A percentile compares a stretch with the other conserved stretches of the same genome.
Conservation (phyloP, 2,329 filamentous ascomycete species). For the Alternaria ethzedia region DNA sequence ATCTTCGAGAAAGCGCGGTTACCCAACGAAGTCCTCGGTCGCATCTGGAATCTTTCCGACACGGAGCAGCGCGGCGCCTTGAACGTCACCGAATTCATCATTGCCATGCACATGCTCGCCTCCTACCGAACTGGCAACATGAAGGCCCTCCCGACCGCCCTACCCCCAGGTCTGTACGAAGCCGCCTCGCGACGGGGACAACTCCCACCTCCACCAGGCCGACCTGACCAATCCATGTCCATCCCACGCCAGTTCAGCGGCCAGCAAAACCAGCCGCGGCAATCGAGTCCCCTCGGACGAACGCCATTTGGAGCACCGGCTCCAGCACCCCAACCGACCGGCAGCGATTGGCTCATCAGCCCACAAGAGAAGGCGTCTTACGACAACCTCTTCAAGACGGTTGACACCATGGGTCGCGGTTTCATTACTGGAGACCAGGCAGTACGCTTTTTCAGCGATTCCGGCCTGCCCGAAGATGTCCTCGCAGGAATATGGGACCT, state of each 20-base stretch:
- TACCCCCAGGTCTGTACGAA: conserved; percentile 88
- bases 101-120: conserved; percentile 96
- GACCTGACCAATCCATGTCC: conserved; percentile 60
- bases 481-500: conserved; percentile 97
- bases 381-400: conserved; percentile 80
- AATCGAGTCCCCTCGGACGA: conserved; percentile 64
- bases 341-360: conserved; percentile 80
- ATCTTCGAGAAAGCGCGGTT: conserved; percentile 95
- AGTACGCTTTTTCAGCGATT: conserved; percentile 92
- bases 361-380: conserved; percentile 86
- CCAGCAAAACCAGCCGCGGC: conserved; percentile 56
- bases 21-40: conserved; percentile 87
- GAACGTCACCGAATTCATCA: conserved; percentile 89
- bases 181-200: conserved; percentile 72
- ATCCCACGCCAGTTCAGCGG: conserved; percentile 87
- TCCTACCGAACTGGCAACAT: conserved; percentile 87
- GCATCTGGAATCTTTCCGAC: conserved; percentile 95
- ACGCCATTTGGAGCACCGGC: conserved; percentile 57
- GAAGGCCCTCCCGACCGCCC: conserved; percentile 76
- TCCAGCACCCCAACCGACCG: conserved; percentile 61
- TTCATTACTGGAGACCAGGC: conserved; percentile 94
- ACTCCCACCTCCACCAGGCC: conserved; percentile 51
- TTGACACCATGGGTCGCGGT: conserved; percentile 82
- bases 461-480: conserved; percentile 83
- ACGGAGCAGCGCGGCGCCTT: conserved; percentile 90